phyloP scores from a whole-genome alignment of 345 rosid species.

The Excoecaria agallocha region DNA sequence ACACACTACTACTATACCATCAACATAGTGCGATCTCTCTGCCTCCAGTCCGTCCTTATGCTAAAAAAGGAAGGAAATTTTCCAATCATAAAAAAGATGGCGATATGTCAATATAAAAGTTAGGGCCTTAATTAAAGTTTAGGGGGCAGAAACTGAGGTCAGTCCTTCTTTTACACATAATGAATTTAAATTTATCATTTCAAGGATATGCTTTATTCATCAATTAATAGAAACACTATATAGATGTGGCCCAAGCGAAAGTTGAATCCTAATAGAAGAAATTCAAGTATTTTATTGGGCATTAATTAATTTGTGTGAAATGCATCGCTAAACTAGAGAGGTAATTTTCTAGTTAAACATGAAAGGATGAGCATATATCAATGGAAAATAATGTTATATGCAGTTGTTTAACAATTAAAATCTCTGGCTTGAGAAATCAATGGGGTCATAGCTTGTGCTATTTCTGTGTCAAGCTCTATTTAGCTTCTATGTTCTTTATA shows the following conservation, averaged over 20 bases:
- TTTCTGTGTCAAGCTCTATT: neutral
- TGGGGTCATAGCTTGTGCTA: neutral
- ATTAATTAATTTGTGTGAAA: neutral
- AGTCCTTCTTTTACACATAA: neutral
- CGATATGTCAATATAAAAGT: constrained; percentile 80
- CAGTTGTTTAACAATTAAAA: no score
- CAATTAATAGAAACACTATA: neutral
- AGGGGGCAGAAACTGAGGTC: constrained; percentile 72
- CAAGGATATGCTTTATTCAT: neutral
- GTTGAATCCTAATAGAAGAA: neutral
- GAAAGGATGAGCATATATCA: no score
- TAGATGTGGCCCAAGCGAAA: neutral
- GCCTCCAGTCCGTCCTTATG: constrained; percentile 51
- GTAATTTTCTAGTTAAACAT: no score
- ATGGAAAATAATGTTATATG: no score
- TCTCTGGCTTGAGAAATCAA: no score
- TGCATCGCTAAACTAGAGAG: no score
- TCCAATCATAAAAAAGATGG: constrained; percentile 70
- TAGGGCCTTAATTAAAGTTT: constrained; percentile 45
- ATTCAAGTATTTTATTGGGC: neutral
- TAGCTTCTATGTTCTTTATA: constrained; percentile 28
- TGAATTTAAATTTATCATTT: neutral
- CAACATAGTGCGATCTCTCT: constrained; percentile 32
- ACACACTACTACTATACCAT: constrained; percentile 12
- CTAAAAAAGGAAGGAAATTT: constrained; percentile 49